Conservation (phyloP, 108 stramenopile genomes). For the Cyclostephanos tholiformis region DNA sequence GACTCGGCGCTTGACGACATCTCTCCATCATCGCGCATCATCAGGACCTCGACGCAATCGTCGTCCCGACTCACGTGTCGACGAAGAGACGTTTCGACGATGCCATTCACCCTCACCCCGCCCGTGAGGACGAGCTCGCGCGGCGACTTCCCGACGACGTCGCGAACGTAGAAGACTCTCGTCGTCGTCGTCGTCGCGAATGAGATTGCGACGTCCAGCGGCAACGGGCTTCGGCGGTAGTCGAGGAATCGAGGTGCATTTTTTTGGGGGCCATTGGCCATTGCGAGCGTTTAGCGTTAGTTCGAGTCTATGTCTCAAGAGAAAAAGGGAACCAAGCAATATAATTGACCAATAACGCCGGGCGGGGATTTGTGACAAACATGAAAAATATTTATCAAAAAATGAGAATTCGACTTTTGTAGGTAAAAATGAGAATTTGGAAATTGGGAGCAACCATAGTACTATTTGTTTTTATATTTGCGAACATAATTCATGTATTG, state of each 20-base stretch:
- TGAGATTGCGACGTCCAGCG: conserved; percentile 38
- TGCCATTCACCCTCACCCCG: conserved; percentile 22
- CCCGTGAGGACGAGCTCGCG: conserved; percentile 34
- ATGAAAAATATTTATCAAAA: too few relatives aligned
- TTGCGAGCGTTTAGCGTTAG: too few relatives aligned
- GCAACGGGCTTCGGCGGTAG: conserved; percentile 30
- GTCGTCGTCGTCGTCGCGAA: not conserved
- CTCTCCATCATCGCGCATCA: not conserved
- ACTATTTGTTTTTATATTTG: too few relatives aligned
- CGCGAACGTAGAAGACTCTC: not conserved
- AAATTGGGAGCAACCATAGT: too few relatives aligned
- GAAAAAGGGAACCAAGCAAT: too few relatives aligned
- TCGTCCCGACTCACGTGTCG: conserved; percentile 22
- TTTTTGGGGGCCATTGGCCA: conserved; percentile 7
- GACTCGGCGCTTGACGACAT: not conserved
- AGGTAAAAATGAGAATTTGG: too few relatives aligned
- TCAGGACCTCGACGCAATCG: conserved; percentile 14
- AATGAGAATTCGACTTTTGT: too few relatives aligned
- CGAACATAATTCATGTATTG: too few relatives aligned
- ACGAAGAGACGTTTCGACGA: conserved; percentile 15
- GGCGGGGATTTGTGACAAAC: too few relatives aligned
- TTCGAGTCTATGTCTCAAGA: too few relatives aligned
- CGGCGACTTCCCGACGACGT: not conserved
- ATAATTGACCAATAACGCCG: too few relatives aligned
- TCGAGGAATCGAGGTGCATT: conserved; percentile 36